Evolutionary conservation across 495 filamentous ascomycete species (phyloP).

Genomic region (Antarctomyces pellizariae): DNA sequence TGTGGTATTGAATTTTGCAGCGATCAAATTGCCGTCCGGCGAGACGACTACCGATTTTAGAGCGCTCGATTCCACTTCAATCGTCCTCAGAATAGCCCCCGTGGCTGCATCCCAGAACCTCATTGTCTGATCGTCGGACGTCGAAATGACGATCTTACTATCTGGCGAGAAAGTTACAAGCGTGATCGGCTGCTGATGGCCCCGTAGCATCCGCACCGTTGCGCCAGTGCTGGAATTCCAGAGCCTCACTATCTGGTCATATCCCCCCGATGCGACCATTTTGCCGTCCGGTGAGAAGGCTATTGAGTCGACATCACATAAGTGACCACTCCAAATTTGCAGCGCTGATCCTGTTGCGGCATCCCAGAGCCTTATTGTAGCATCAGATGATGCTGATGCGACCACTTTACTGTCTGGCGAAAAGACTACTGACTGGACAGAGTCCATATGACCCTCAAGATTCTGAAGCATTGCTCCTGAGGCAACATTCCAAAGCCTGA

Average conservation of each 20-base stretch:
- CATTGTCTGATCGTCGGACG: constrained; percentile 5
- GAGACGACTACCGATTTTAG: too few species aligned
- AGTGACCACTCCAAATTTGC: too few species aligned
- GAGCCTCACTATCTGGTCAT: constrained; percentile 6
- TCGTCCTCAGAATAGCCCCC: constrained; percentile 10
- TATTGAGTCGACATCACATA: too few species aligned
- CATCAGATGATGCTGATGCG: constrained; percentile 1
- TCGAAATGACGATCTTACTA: constrained; percentile 10
- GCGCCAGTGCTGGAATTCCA: constrained; percentile 15
- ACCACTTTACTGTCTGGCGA: constrained; percentile 2
- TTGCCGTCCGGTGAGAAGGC: constrained; percentile 4
- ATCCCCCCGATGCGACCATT: constrained; percentile 2
- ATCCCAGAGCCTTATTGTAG: constrained; percentile 10
- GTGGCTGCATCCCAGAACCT: constrained; percentile 10
- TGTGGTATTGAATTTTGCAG: too few species aligned
- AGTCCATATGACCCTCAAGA: background rate
- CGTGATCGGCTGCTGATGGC: constrained; percentile 24
- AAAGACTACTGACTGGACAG: background rate
- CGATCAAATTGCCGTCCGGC: too few species aligned
- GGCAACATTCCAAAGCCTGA: constrained; percentile 15
- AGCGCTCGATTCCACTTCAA: too few species aligned
- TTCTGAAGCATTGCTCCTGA: constrained; percentile 7
- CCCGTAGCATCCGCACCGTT: constrained; percentile 31
- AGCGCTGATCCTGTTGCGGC: constrained; percentile 24
- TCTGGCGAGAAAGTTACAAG: constrained; percentile 18